Conservation (phyloP, 257 asterid species). For the Nicotiana tomentosiformis region DNA sequence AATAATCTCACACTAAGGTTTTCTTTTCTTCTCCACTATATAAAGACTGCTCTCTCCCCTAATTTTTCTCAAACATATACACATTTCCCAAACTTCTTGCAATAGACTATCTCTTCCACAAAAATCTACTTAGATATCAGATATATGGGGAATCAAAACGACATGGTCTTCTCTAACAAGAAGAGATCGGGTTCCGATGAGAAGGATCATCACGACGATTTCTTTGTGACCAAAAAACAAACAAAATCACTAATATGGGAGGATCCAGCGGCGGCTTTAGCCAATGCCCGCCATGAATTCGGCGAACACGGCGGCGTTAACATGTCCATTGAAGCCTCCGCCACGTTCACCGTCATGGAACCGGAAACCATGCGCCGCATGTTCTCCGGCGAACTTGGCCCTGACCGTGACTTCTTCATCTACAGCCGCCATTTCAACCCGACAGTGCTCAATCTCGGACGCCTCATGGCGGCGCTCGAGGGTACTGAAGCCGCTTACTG, state of each 20-base stretch:
- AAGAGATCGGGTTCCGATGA: slow-evolving; percentile 53
- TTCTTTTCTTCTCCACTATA: too few relatives aligned
- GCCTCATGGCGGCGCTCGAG: slow-evolving; percentile 85
- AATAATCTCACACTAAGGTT: too few relatives aligned
- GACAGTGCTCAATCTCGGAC: slow-evolving; percentile 81
- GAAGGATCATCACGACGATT: slow-evolving; percentile 26
- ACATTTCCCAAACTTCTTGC: not conserved
- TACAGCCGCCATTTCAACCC: slow-evolving; percentile 98
- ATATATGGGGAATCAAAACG: slow-evolving; percentile 21
- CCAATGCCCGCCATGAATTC: slow-evolving; percentile 88
- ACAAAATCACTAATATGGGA: slow-evolving; percentile 22
- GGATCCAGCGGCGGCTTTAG: slow-evolving; percentile 81
- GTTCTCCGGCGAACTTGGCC: slow-evolving; percentile 91
- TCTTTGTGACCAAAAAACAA: slow-evolving; percentile 40
- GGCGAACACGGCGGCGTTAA: slow-evolving; percentile 99
- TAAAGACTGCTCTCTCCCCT: not conserved
- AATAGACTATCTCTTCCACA: not conserved
- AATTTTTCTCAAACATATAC: not conserved
- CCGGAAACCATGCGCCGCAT: slow-evolving; percentile 93
- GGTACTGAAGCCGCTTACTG: slow-evolving; percentile 98
- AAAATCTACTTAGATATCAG: slow-evolving; percentile 25
- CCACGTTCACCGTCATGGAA: slow-evolving; percentile 98
- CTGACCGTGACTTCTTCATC: slow-evolving; percentile 85
- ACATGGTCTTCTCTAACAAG: slow-evolving; percentile 19
- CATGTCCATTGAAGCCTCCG: slow-evolving; percentile 99